These are phyloP conservation scores for Phytophthora idaei DNA, from an alignment of 352 stramenopile genomes.

Conservation along the genomic window DNA sequence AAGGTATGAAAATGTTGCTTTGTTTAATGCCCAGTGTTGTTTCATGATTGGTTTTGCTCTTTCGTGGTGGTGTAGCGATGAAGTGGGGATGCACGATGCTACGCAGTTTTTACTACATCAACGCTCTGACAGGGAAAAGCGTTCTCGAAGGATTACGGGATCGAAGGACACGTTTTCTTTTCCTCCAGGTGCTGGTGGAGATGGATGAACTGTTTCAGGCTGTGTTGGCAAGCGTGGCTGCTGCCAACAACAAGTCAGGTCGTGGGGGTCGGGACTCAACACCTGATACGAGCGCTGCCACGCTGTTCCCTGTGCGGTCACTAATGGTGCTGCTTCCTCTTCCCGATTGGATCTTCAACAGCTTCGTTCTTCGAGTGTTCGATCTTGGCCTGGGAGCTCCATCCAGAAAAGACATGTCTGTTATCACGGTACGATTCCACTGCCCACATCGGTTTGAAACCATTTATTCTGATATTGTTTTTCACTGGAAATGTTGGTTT, in stretches of 20 bases:
- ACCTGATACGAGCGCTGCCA: conserved; percentile 64
- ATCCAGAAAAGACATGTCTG: conserved; percentile 36
- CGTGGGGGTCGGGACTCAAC: conserved; percentile 23
- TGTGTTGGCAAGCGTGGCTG: conserved; percentile 47
- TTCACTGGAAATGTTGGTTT: not conserved
- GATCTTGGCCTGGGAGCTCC: conserved; percentile 64
- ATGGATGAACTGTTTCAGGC: conserved; percentile 60
- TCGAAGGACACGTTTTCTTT: conserved; percentile 69
- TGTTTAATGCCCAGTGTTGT: conserved; percentile 1
- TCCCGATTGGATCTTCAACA: conserved; percentile 77
- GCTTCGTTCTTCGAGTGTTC: conserved; percentile 47
- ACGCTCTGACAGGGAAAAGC: conserved; percentile 62
- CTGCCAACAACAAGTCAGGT: conserved; percentile 21
- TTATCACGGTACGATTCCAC: conserved; percentile 43
- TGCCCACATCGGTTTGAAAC: not conserved
- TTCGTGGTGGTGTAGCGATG: conserved; percentile 42
- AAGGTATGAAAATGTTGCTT: conserved; percentile 39
- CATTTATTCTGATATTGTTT: conserved; percentile 11
- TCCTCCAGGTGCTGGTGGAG: conserved; percentile 70
- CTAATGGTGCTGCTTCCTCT: conserved; percentile 79
- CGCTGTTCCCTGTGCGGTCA: conserved; percentile 62
- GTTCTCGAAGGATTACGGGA: conserved; percentile 65
- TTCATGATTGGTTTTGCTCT: not conserved
- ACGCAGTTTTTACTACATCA: conserved; percentile 82
- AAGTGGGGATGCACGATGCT: conserved; percentile 86